Evolutionary conservation across 2,329 filamentous ascomycete genomes (phyloP).

Genomic region (Claviceps arundinis): DNA sequence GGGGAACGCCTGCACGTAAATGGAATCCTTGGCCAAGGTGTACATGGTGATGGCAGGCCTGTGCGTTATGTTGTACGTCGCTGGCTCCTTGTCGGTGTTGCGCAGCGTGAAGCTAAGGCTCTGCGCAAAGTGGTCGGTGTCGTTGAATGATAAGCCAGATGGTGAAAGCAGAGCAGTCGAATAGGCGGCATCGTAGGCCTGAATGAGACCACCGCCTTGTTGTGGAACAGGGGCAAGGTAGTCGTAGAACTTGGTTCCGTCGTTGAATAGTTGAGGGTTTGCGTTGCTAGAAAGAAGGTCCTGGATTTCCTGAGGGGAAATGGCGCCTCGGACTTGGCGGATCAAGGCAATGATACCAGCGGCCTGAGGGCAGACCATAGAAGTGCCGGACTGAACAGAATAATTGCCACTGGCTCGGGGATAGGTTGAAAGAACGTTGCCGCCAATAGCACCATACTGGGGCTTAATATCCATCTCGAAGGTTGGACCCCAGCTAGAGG

Average conservation of each 20-base stretch:
- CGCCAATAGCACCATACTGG: constrained; percentile 41
- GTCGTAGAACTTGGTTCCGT: constrained; percentile 21
- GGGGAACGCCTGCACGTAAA: constrained; percentile 29
- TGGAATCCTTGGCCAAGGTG: constrained; percentile 24
- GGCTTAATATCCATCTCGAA: constrained; percentile 45
- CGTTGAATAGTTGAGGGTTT: constrained; percentile 24
- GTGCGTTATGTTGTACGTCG: constrained; percentile 29
- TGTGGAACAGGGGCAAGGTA: constrained; percentile 43
- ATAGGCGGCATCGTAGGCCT: constrained; percentile 45
- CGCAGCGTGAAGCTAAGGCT: constrained; percentile 39
- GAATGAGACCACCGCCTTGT: constrained; percentile 46
- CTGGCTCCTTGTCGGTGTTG: constrained; percentile 34
- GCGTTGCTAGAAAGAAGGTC: constrained; percentile 27
- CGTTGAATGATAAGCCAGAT: constrained; percentile 48
- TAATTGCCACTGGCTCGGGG: constrained; percentile 33
- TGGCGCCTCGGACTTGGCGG: constrained; percentile 35
- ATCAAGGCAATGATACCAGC: constrained; percentile 43
- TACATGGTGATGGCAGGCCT: constrained; percentile 34
- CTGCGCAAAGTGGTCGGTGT: constrained; percentile 41
- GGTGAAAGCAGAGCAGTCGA: constrained; percentile 38
- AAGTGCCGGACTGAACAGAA: constrained; percentile 40
- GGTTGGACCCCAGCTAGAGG: constrained; percentile 47
- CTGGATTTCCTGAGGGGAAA: constrained; percentile 35
- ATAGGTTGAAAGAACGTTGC: constrained; percentile 45
- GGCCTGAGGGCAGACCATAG: constrained; percentile 45